Percentiles rank a stretch among this genome's conserved stretches.
Evolutionary conservation across 106 monocot species (phyloP).

Genomic region (Dendrobium nobile): DNA sequence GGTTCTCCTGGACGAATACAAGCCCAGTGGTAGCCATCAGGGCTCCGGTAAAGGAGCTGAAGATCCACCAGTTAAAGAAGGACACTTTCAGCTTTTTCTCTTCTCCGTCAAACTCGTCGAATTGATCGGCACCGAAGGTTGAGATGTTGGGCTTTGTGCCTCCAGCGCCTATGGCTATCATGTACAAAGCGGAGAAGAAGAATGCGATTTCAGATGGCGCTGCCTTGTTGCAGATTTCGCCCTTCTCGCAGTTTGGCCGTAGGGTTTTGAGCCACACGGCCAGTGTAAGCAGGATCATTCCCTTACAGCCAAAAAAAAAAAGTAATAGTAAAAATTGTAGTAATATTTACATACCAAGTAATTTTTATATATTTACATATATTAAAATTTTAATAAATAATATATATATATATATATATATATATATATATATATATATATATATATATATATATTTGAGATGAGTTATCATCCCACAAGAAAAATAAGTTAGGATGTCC

Average conservation of each 20-base stretch:
- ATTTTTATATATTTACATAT: too few species aligned
- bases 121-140: slow-evolving; percentile 47
- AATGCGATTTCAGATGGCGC: slow-evolving; percentile 27
- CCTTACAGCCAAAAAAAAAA: slow-evolving; percentile 21
- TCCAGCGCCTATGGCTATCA: slow-evolving; percentile 59
- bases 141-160: slow-evolving; percentile 76
- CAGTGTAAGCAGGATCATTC: slow-evolving; percentile 53
- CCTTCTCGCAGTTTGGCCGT: slow-evolving; percentile 21
- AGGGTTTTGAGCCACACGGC: slow-evolving; percentile 52
- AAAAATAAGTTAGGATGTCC: too few species aligned
- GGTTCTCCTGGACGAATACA: slow-evolving; percentile 77
- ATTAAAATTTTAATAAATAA: too few species aligned
- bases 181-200: slow-evolving; percentile 61
- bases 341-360: too few species aligned
- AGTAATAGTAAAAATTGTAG: too few species aligned
- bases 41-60: slow-evolving; percentile 51
- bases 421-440: too few species aligned
- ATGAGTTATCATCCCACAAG: too few species aligned
- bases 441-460: too few species aligned
- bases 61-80: slow-evolving; percentile 96
- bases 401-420: too few species aligned
- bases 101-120: slow-evolving; percentile 12
- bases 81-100: slow-evolving; percentile 54
- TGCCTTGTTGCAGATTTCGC: slow-evolving; percentile 27
- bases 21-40: slow-evolving; percentile 41